phyloP scores from a whole-genome alignment of 2,329 filamentous ascomycete genomes.

The Hymenoscyphus albidus region DNA sequence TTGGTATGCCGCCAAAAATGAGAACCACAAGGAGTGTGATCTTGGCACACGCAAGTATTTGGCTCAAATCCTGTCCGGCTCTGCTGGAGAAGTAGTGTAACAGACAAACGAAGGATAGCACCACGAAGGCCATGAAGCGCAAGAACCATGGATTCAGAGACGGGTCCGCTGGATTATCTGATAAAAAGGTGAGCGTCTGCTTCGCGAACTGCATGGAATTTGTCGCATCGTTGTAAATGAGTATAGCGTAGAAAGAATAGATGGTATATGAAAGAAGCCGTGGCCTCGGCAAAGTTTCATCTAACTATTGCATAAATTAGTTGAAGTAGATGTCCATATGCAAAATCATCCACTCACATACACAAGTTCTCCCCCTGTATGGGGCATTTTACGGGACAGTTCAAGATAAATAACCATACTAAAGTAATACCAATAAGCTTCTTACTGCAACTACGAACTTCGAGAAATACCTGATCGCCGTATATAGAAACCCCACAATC shows the following conservation, averaged over 20 bases:
- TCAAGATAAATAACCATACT: constrained; percentile 39
- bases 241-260: constrained; percentile 30
- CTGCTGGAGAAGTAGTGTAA: constrained; percentile 12
- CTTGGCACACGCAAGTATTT: constrained; percentile 8
- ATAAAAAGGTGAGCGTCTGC: constrained; percentile 23
- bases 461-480: constrained; percentile 39
- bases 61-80: constrained; percentile 9
- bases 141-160: constrained; percentile 28
- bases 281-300: background rate
- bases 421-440: background rate
- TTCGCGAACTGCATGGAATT: constrained; percentile 32
- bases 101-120: constrained; percentile 7
- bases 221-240: constrained; percentile 29
- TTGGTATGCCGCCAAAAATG: background rate
- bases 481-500: constrained; percentile 42
- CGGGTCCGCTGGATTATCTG: constrained; percentile 9
- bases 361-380: constrained; percentile 37
- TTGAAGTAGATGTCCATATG: background rate
- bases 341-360: constrained; percentile 26
- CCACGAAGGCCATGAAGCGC: constrained; percentile 30
- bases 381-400: constrained; percentile 42
- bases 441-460: no score
- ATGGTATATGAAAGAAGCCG: constrained; percentile 25
- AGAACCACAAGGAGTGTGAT: constrained; percentile 5
- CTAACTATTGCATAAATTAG: background rate